Evolutionary conservation across 495 filamentous ascomycete species (phyloP), one percentile per base, ranked within the genome.

Genomic region (Aspergillus leporis): DNA sequence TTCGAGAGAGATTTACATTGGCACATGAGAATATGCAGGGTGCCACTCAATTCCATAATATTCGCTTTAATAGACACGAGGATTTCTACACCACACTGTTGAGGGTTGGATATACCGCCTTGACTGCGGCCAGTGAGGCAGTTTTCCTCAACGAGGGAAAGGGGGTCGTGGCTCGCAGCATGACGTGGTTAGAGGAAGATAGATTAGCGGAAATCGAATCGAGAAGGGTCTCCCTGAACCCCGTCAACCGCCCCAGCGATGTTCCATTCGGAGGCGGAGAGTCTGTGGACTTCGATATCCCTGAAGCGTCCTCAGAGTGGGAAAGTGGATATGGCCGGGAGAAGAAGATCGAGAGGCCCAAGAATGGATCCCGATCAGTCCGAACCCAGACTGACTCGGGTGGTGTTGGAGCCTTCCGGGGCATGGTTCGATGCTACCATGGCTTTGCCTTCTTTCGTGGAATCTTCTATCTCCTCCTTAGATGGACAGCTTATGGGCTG

Each of bases 11-110:
- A 51, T 74, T 94, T 19, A 61, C 62, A 10, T 69, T 81, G 51
- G 93, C 90, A 2, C 90, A 91, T 63, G 83, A 86, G 30, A 98
- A 97, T 61, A 88, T 98, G 81, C 93, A 96, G 67, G 93, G 93
- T 2, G 91, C 93, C 58, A 84, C 90, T 1, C 91, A 93, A 19
- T 79, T 98, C 10, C 86, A 88, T 3, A 87, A 85, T 28, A 83
- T 96, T 40, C 84, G 85, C 7, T 81, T 98, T 46, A 88, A 86
- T 18, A 85, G 87, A 81, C 83, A 88, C 50, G 93, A 97, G 74
- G 95, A 98, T 65, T 97, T 98, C 71, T 98, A 97, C 68, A 96
- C 90, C 0, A 87, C 91, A 0, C 79, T 98, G 8, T 82, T 98
- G 16, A 87, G 91, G 50, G 81, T 90, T 32, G 94, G 94, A 0